phyloP scores from a whole-genome alignment of 2,329 filamentous ascomycete species.

The Cryphonectria nitschkei region DNA sequence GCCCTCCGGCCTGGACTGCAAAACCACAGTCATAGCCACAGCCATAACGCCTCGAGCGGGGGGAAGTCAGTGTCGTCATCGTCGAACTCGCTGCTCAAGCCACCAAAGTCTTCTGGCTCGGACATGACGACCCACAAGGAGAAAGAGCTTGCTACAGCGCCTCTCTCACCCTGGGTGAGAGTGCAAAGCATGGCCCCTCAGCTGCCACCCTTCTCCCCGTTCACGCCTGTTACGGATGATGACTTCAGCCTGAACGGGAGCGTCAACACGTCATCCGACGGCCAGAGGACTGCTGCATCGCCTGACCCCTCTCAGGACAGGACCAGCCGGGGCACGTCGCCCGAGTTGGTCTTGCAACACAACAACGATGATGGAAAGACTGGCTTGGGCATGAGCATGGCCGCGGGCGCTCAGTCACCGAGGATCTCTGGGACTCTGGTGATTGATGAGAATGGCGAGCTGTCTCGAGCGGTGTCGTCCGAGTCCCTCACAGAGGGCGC shows the following conservation, averaged over 20 bases:
- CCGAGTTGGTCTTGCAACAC: slow-evolving; percentile 18
- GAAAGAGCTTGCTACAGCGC: slow-evolving; percentile 10
- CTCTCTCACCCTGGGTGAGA: slow-evolving; percentile 25
- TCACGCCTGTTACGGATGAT: slow-evolving; percentile 29
- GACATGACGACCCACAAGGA: slow-evolving; percentile 20
- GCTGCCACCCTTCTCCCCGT: slow-evolving; percentile 26
- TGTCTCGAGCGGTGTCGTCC: slow-evolving; percentile 20
- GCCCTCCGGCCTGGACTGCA: slow-evolving; percentile 26
- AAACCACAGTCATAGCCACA: slow-evolving; percentile 18
- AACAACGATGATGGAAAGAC: slow-evolving; percentile 9
- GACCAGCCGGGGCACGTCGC: slow-evolving; percentile 19
- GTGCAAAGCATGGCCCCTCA: slow-evolving; percentile 30
- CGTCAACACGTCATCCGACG: slow-evolving; percentile 4
- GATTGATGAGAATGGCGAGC: slow-evolving; percentile 16
- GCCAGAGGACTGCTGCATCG: slow-evolving; percentile 9
- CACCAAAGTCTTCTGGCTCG: slow-evolving; percentile 20
- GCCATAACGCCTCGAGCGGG: slow-evolving; percentile 2
- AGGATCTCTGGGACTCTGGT: slow-evolving; percentile 14
- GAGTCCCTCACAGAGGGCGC: slow-evolving; percentile 21
- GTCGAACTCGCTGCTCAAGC: background rate
- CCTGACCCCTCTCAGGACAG: slow-evolving; percentile 22
- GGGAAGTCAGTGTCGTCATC: background rate
- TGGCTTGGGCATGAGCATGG: background rate
- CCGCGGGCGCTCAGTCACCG: background rate
- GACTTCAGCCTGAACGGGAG: slow-evolving; percentile 23